A percentile compares a stretch with the other conserved stretches of the same genome.
Conservation (phyloP, 108 stramenopile genomes). For the Schizochytrium sp. region DNA sequence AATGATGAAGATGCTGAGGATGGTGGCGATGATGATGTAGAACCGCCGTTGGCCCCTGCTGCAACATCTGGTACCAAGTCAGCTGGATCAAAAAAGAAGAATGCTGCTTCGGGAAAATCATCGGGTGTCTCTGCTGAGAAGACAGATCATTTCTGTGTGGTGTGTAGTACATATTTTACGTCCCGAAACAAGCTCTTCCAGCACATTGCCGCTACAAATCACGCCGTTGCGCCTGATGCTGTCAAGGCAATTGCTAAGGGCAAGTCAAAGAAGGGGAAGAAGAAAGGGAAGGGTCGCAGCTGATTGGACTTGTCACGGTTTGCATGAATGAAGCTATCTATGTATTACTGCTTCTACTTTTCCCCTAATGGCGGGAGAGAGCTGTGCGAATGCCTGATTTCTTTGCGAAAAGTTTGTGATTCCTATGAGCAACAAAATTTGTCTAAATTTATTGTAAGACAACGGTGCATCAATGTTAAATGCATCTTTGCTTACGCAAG, state of each 20-base stretch:
- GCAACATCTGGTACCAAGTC: background rate
- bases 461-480: no score
- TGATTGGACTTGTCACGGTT: background rate
- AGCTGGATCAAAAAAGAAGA: background rate
- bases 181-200: slow-evolving; percentile 50
- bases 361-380: no score
- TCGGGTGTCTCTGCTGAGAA: background rate
- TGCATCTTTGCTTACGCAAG: no score
- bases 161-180: slow-evolving; percentile 4
- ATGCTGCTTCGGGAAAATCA: background rate
- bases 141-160: background rate
- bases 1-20: background rate
- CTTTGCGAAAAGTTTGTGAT: no score
- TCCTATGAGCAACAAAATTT: no score
- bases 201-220: slow-evolving; percentile 36
- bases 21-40: background rate
- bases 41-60: background rate
- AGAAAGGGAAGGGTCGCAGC: background rate
- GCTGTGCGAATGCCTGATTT: no score
- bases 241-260: background rate
- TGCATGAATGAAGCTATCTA: background rate
- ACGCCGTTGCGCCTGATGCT: slow-evolving; percentile 29
- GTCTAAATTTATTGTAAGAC: no score
- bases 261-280: background rate
- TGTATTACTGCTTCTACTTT: background rate